Base-by-base conservation (phyloP, 2,329 filamentous ascomycete genomes). In the Capronia americana region DNA sequence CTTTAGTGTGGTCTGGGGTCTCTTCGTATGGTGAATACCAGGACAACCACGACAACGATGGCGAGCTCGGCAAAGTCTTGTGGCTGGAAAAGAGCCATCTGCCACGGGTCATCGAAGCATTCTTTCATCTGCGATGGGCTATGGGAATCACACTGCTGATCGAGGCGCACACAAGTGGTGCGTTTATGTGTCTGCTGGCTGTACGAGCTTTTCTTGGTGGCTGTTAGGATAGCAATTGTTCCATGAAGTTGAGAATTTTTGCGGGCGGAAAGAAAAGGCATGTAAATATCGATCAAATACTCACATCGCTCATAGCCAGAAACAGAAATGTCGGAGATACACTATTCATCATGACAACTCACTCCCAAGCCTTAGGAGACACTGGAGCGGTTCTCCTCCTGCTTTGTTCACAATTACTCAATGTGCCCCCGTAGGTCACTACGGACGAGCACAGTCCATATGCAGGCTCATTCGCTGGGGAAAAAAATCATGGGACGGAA, bases 401-500 rank as follows among this genome's bases (percentile, higher is more conserved):
- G 17, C 38, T 7, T n/a, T 6, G 14, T 3, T n/a, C 14, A n/a
- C 17, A n/a, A 2, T n/a, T 7, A 6, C 14, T 44, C 14, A 7
- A 44, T 20, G 38, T 44, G 38, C 38, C 14, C n/a, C 17, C 38
- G 38, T 41, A n/a, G 38, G 6, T 7, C 3, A 5, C 38, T 44
- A 44, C 38, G 38, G 38, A n/a, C 17, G 38, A 44, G 17, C 38
- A 44, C 38, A n/a, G 38, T 1, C 38, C 38, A 17, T n/a, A 1
- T n/a, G 32, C 32, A 10, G 38, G 17, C 17, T n/a, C 38, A 44
- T n/a, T n/a, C 14, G 14, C 14, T 2, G 38, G 14, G 14, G 32
- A n/a, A 44, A 44, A 55, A 34, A 32, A 55, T 55, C 28, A 53
- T 55, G 24, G 26, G 53, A 55, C 53, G 53, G 53, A 55, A 32